Base-by-base conservation (phyloP, 1,284 basidiomycete species). In the Ustilago trichophora region DNA sequence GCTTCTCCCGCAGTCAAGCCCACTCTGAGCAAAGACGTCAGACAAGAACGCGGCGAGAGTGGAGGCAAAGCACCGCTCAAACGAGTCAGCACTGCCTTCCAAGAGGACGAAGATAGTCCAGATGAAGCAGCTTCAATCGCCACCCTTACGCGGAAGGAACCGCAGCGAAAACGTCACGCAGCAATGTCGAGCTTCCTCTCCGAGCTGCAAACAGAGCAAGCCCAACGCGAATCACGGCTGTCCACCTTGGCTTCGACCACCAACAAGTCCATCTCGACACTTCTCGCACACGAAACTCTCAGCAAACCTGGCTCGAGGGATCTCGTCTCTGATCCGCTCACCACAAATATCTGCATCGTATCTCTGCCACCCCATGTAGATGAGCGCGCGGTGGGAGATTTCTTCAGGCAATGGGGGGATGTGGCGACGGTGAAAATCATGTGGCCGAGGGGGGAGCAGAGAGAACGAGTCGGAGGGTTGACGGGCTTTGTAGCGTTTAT, bases 401-500 rank as follows among this genome's bases (percentile, higher is more conserved):
- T 95, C 82, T 98, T 95, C 78, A 90, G 91, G 0, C 54, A 48
- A 24, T 82, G 81, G 36, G 86, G 86, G 0, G 83, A 85, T 1
- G 82, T 87, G 6, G 86, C 82, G 0, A 84, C 84, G 11, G 85
- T 86, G 38, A 80, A 83, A 53, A 73, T 78, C 57, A 75, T 79
- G 72, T 73, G 72, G 67, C 71, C 73, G 12, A 31, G 69, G 24
- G 69, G 65, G 4, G 72, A 74, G 25, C 85, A 91, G 45, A 85
- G 88, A 49, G 85, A 84, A 57, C 88, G 90, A 83, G 87, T 85
- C 59, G 78, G 87, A 9, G 91, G 91, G 12, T 84, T 97, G 32
- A 92, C 91, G 62, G 95, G 94, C 0, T 98, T 98, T 75, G 94
- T 98, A 4, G 91, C 93, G 0, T 98, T 89, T 82, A 96, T 98